These are phyloP conservation scores for Zygoascus hellenicus DNA, from an alignment of 1,139 yeast species.

Conservation along the genomic window DNA sequence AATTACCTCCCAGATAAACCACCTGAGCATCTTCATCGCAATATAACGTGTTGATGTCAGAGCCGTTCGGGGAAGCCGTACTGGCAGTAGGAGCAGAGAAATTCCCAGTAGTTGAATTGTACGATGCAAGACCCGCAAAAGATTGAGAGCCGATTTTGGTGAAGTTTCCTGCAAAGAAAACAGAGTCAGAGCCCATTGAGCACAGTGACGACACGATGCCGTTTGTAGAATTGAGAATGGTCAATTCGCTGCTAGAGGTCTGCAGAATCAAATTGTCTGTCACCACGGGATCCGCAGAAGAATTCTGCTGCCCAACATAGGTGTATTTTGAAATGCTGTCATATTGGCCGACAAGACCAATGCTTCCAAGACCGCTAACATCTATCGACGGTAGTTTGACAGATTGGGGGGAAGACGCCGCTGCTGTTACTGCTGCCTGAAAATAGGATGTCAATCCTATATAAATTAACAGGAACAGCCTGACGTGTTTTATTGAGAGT, in stretches of 20 bases:
- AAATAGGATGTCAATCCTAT: not conserved
- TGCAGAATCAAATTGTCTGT: slow-evolving; percentile 26
- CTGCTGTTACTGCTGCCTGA: slow-evolving; percentile 2
- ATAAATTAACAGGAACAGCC: not conserved
- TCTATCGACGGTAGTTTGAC: slow-evolving; percentile 29
- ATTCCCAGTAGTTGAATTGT: slow-evolving; percentile 44
- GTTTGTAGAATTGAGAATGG: slow-evolving; percentile 22
- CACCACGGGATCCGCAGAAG: slow-evolving; percentile 16
- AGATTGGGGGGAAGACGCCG: slow-evolving; percentile 7
- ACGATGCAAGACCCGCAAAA: slow-evolving; percentile 49
- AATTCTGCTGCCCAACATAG: slow-evolving; percentile 44
- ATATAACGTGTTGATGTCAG: slow-evolving; percentile 44
- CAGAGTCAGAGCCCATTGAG: slow-evolving; percentile 42
- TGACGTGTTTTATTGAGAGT: not conserved
- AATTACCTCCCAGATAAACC: slow-evolving; percentile 78
- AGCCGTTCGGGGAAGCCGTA: slow-evolving; percentile 42
- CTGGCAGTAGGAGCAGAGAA: slow-evolving; percentile 39
- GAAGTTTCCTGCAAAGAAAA: slow-evolving; percentile 43
- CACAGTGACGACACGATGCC: slow-evolving; percentile 33
- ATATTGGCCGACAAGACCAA: slow-evolving; percentile 63
- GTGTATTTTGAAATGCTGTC: slow-evolving; percentile 55
- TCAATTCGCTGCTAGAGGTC: slow-evolving; percentile 18
- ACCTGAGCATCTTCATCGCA: slow-evolving; percentile 43
- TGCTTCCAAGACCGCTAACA: slow-evolving; percentile 32
- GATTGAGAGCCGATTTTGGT: slow-evolving; percentile 35